phyloP scores from a whole-genome alignment of 2,329 filamentous ascomycete genomes.

The Simplicillium aogashimaense region DNA sequence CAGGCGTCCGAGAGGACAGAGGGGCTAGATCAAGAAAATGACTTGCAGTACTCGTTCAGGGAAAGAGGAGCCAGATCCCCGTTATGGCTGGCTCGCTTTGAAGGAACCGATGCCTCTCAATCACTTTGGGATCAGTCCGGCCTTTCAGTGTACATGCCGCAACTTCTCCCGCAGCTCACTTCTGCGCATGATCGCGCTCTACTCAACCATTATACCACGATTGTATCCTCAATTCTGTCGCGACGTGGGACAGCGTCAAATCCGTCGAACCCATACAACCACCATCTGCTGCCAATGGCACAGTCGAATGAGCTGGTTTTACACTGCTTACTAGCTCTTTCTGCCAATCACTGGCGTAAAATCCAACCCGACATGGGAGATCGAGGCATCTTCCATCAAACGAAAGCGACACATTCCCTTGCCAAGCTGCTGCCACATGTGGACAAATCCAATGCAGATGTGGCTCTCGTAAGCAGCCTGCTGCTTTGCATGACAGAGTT shows the following conservation, averaged over 20 bases:
- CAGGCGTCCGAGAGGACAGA: no score
- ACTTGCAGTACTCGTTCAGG: no score
- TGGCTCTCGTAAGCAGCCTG: conserved; percentile 28
- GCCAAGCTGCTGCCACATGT: conserved; percentile 23
- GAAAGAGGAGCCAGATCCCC: no score
- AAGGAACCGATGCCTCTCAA: no score
- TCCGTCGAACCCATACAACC: conserved; percentile 22
- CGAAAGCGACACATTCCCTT: conserved; percentile 19
- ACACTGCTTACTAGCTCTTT: conserved; percentile 21
- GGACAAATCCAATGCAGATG: conserved; percentile 17
- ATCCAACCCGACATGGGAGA: conserved; percentile 18
- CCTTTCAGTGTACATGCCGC: conserved; percentile 18
- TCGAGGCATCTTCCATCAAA: conserved; percentile 19
- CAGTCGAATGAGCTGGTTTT: conserved; percentile 20
- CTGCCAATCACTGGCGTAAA: conserved; percentile 23
- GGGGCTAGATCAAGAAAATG: no score
- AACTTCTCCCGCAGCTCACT: conserved; percentile 17
- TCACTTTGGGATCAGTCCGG: conserved; percentile 5
- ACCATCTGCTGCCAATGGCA: conserved; percentile 21
- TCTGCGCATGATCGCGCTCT: conserved; percentile 19
- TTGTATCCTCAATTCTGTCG: conserved; percentile 21
- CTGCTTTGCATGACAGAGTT: conserved; percentile 31
- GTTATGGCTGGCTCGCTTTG: no score
- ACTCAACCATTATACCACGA: conserved; percentile 22
- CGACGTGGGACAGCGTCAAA: conserved; percentile 16